Conservation (phyloP, 2,329 filamentous ascomycete species). For the Ampelomyces quisqualis region DNA sequence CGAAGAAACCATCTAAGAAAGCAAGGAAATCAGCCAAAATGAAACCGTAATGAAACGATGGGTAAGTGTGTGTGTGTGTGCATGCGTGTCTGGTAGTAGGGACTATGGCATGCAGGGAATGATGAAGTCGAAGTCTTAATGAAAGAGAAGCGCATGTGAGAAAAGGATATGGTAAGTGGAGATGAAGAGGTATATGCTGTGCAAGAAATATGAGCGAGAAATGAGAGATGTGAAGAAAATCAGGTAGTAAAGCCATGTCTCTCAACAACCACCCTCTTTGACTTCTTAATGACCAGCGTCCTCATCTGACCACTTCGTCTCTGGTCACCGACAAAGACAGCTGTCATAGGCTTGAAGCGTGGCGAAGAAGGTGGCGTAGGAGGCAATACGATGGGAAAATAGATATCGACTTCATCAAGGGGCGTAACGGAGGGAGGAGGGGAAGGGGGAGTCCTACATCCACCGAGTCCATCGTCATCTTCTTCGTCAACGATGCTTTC, state of each 20-base stretch:
- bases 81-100: slow-evolving; percentile 1
- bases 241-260: slow-evolving; percentile 21
- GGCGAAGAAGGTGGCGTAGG: slow-evolving; percentile 42
- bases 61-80: slow-evolving; percentile 4
- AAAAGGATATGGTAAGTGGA: not conserved
- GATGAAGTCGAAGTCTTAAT: slow-evolving; percentile 3
- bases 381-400: slow-evolving; percentile 19
- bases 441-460: slow-evolving; percentile 63
- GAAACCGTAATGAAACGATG: slow-evolving; percentile 15
- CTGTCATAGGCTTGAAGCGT: slow-evolving; percentile 37
- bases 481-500: slow-evolving; percentile 73
- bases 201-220: not conserved
- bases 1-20: slow-evolving; percentile 85
- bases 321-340: slow-evolving; percentile 34
- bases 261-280: slow-evolving; percentile 20
- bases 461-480: slow-evolving; percentile 86
- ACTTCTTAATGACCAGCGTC: slow-evolving; percentile 20
- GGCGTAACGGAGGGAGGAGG: slow-evolving; percentile 22
- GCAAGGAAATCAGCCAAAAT: slow-evolving; percentile 38
- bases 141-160: not conserved
- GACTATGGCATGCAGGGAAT: not conserved
- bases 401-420: slow-evolving; percentile 22
- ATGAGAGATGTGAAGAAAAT: not conserved
- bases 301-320: slow-evolving; percentile 20
- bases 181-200: not conserved